These are phyloP conservation scores for Didymella lethalis DNA, from an alignment of 2,329 filamentous ascomycete species.

Conservation along the genomic window DNA sequence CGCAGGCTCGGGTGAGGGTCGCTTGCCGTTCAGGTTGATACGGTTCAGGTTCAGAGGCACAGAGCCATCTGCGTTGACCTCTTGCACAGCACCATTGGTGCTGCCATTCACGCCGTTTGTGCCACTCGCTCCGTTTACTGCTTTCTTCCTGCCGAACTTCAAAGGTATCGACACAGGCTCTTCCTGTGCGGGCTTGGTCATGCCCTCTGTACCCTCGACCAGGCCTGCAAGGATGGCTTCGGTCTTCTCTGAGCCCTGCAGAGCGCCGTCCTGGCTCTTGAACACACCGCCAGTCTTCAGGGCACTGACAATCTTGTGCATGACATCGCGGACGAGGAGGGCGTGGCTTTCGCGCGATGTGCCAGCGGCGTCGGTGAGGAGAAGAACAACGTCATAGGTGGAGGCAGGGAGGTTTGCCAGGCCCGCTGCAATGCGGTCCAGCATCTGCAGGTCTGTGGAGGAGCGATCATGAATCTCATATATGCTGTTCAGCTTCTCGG, in stretches of 20 bases:
- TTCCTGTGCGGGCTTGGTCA: constrained; percentile 75
- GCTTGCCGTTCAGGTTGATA: constrained; percentile 53
- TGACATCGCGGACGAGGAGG: constrained; percentile 72
- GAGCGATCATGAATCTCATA: constrained; percentile 77
- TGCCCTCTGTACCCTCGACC: constrained; percentile 68
- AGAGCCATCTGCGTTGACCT: constrained; percentile 47
- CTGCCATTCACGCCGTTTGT: constrained; percentile 30
- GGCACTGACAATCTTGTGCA: constrained; percentile 72
- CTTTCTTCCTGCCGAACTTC: constrained; percentile 71
- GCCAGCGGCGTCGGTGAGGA: constrained; percentile 81
- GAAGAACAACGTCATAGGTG: constrained; percentile 84
- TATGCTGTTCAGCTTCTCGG: constrained; percentile 75
- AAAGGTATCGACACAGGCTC: constrained; percentile 66
- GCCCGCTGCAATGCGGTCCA: constrained; percentile 86
- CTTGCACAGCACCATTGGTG: constrained; percentile 31
- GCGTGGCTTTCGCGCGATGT: constrained; percentile 66
- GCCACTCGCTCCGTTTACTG: constrained; percentile 35
- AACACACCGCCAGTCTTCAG: constrained; percentile 75
- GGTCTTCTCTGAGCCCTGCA: constrained; percentile 65
- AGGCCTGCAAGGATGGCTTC: constrained; percentile 88
- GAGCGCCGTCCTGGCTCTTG: constrained; percentile 71
- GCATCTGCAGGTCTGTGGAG: constrained; percentile 92
- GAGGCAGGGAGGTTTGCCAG: constrained; percentile 77
- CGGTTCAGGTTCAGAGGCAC: constrained; percentile 43
- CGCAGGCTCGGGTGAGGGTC: constrained; percentile 49